Evolutionary conservation across 2,329 filamentous ascomycete species (phyloP), one percentile per base, ranked within the genome.

Genomic region (Achaetomium macrosporum): DNA sequence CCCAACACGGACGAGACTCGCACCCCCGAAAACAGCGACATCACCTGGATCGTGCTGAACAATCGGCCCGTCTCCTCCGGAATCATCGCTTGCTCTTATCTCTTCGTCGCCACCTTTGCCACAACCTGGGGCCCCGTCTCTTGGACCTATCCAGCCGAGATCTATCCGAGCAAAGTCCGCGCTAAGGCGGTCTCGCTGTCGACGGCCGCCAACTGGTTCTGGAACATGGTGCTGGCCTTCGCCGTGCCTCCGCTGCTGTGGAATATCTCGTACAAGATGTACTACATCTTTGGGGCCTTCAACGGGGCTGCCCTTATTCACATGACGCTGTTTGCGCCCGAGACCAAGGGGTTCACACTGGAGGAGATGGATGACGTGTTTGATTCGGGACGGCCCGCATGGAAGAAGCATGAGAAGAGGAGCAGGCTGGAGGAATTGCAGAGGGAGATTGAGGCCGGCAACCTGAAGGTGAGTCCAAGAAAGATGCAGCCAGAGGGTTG

Each of bases 281-380:
- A 90, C 68, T 79, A 90, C 67, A 75, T 92, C 58, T 92, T 92
- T 64, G 88, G 78, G 12, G 76, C 82, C 15, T 89, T 90, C 73
- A 87, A 86, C 65, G 76, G 76, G 1, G 74, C 76, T 6, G 86
- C 87, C 62, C 82, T 83, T 39, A 65, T 90, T 47, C 85, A 90
- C 65, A 82, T 87, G 63, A 80, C 81, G 65, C 74, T 90, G 58
- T 64, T 73, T 19, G 72, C 73, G 1, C 85, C 84, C 0, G 76
- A 89, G 69, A 90, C 86, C 0, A 80, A 82, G 37, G 85, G 85
- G 12, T 87, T 83, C 69, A 86, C 85, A 0, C 78, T 91, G 1
- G 87, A 91, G 64, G 86, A 91, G 65, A 84, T 90, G 67, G 85
- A 88, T 59, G 80, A 81, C 13, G 83, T 90, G 58, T 91, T 91